These are phyloP conservation scores for Aspergillus persii DNA, from an alignment of 2,329 filamentous ascomycete species.

Conservation along the genomic window DNA sequence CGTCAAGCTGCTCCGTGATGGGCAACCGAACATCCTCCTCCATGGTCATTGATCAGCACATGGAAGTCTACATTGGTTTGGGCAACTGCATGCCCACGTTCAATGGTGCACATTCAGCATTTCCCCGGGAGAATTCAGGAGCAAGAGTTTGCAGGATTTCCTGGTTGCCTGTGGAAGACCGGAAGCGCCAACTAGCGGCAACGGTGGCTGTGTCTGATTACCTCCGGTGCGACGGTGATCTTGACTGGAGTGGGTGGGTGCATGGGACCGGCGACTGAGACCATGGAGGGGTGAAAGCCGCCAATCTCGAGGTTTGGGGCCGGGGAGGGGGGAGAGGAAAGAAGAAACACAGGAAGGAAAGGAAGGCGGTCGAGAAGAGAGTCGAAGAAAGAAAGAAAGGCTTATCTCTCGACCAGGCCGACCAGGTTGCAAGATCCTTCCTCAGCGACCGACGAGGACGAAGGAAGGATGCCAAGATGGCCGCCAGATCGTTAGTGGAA, in stretches of 20 bases:
- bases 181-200: slow-evolving; percentile 14
- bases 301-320: background rate
- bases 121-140: slow-evolving; percentile 7
- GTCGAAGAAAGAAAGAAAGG: background rate
- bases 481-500: background rate
- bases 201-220: slow-evolving; percentile 20
- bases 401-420: background rate
- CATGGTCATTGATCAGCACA: slow-evolving; percentile 20
- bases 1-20: slow-evolving; percentile 15
- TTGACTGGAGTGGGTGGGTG: slow-evolving; percentile 1
- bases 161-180: slow-evolving; percentile 6
- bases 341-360: background rate
- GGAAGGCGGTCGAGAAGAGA: no score
- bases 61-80: slow-evolving; percentile 17
- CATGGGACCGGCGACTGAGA: background rate
- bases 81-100: slow-evolving; percentile 13
- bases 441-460: background rate
- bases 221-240: slow-evolving; percentile 17
- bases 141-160: slow-evolving; percentile 5
- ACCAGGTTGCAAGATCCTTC: background rate
- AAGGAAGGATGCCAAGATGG: background rate
- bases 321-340: no score
- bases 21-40: slow-evolving; percentile 23
- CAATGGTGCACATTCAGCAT: slow-evolving; percentile 18
- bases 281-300: background rate